Evolutionary conservation across 495 filamentous ascomycete genomes (phyloP), one percentile per base, ranked within the genome.

Genomic region (Hypomontagnella submonticulosa): DNA sequence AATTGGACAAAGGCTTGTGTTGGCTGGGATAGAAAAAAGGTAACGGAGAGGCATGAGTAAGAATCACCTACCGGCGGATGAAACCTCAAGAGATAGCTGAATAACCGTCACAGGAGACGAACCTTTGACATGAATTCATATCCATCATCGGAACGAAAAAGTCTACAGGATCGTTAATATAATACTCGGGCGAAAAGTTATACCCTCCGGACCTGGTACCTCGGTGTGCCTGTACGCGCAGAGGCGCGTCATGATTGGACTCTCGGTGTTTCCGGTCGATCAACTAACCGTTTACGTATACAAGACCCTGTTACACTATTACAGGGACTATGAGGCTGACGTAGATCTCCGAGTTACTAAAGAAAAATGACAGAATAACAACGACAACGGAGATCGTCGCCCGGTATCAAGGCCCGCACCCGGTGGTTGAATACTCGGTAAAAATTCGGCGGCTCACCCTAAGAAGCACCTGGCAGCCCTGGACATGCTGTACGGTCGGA

Each of bases 191-290:
- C 13, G 40, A 57, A 63, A 51, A 63, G 61, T 36, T 57, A 58
- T 57, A 58, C 18, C 30, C 34, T 47, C 19, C 18, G 11, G 38
- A 37, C 27, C 32, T 13, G 20, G 42, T 41, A 13, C 18, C 36
- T 54, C 58, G 53, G 54, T 54, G 55, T 59, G 16, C 10, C 40
- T 61, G 10, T 50, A 15, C 32, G 10, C 13, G 49, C 38, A 18
- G 23, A 11, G 23, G 37, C 18, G 34, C 23, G 33, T 51, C 50
- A 27, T 60, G 44, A 64, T 69, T 64, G 54, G 65, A 46, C 53
- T 61, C 44, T 57, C 55, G 66, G 66, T 55, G 43, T 60, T 69
- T n/a, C 66, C 60, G 60, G 55, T 34, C 43, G 56, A 56, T 60
- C 42, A 47, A 33, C 58, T 49, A 68, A 50, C 53, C 33, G 57